Percentiles rank a stretch among this genome's conserved stretches.
Evolutionary conservation across 345 rosid species (phyloP).

Genomic region (Capsella bursapastoris): DNA sequence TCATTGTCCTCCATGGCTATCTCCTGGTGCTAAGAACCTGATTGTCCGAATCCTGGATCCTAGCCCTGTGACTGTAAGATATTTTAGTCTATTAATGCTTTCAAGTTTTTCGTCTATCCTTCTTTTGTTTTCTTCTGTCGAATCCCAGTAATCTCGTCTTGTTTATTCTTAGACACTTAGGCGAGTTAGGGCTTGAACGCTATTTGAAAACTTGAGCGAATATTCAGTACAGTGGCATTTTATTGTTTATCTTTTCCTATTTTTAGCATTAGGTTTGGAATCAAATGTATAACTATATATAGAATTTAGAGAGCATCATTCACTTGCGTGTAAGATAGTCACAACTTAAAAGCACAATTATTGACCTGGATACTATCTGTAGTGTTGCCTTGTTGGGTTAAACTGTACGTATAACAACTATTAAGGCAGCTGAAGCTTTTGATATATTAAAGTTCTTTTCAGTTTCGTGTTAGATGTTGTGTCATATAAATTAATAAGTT

Average conservation of each 20-base stretch:
- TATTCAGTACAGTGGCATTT: not conserved
- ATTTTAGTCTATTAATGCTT: slow-evolving; percentile 1
- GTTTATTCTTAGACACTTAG: not conserved
- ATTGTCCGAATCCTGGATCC: slow-evolving; percentile 90
- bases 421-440: too few relatives aligned
- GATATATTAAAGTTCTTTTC: too few relatives aligned
- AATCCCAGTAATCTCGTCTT: not conserved
- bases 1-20: slow-evolving; percentile 91
- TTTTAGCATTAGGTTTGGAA: slow-evolving; percentile 6
- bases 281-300: not conserved
- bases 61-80: slow-evolving; percentile 79
- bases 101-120: slow-evolving; percentile 25
- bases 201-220: not conserved
- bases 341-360: not conserved
- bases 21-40: slow-evolving; percentile 85
- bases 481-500: not conserved
- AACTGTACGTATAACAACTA: not conserved
- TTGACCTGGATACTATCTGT: not conserved
- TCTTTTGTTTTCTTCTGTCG: slow-evolving; percentile 17
- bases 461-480: not conserved
- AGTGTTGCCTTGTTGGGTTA: not conserved
- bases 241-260: not conserved
- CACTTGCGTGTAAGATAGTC: not conserved
- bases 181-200: not conserved
- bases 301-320: not conserved